Evolutionary conservation across 2,329 filamentous ascomycete species (phyloP).

Genomic region (Amesomyces nigricolor): DNA sequence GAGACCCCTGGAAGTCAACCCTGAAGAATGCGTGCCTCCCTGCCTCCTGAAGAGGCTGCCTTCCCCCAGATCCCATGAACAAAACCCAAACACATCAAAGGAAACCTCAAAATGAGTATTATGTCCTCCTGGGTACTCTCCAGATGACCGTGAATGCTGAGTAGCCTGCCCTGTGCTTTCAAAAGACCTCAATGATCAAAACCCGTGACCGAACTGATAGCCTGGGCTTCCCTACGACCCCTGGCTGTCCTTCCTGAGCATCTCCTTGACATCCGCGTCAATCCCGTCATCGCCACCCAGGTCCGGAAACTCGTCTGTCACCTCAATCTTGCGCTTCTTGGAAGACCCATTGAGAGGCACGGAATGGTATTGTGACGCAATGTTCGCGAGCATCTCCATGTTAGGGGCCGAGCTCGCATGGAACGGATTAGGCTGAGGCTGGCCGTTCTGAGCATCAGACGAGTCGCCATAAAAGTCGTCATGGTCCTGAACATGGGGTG

Average conservation of each 20-base stretch:
- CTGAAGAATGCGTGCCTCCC: too few relatives aligned
- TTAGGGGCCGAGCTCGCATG: constrained; percentile 28
- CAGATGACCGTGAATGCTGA: too few relatives aligned
- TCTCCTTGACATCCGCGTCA: constrained; percentile 52
- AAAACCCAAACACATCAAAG: too few relatives aligned
- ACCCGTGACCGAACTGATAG: too few relatives aligned
- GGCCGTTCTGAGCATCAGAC: constrained; percentile 16
- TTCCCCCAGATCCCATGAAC: too few relatives aligned
- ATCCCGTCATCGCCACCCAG: constrained; percentile 51
- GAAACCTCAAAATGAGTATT: too few relatives aligned
- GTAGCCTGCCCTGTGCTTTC: too few relatives aligned
- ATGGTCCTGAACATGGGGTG: constrained; percentile 56
- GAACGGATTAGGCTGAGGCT: constrained; percentile 11
- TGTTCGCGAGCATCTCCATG: constrained; percentile 38
- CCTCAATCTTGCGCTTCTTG: constrained; percentile 50
- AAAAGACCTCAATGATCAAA: too few relatives aligned
- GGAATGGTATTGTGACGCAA: constrained; percentile 44
- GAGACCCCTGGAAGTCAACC: too few relatives aligned
- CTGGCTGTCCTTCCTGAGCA: constrained; percentile 42
- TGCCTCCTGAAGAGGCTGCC: too few relatives aligned
- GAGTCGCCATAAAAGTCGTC: constrained; percentile 25
- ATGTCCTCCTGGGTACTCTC: too few relatives aligned
- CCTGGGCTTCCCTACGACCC: background rate
- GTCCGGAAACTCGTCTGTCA: constrained; percentile 48
- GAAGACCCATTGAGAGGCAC: constrained; percentile 46